phyloP scores from a whole-genome alignment of 2,329 filamentous ascomycete species.

The Monosporascus sp. region DNA sequence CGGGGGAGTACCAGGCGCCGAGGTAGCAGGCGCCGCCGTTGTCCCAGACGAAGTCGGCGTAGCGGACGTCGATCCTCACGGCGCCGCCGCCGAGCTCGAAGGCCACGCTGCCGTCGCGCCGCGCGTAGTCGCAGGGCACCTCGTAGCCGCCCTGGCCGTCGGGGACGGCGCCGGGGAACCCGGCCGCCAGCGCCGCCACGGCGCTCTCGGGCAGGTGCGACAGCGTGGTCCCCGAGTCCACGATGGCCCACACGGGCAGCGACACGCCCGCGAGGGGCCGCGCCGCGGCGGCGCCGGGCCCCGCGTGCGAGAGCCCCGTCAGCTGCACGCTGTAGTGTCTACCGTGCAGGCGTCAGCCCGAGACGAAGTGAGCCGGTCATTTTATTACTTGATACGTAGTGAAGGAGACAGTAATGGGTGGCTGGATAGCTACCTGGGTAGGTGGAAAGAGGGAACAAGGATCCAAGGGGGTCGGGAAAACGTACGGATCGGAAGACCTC shows the following conservation, averaged over 20 bases:
- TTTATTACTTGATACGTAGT: not conserved
- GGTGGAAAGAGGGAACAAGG: not conserved
- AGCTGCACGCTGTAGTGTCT: constrained; percentile 26
- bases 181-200: constrained; percentile 36
- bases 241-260: constrained; percentile 36
- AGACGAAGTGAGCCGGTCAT: too few relatives aligned
- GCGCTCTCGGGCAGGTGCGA: constrained; percentile 39
- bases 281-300: constrained; percentile 7
- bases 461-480: constrained; percentile 8
- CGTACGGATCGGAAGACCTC: constrained; percentile 29
- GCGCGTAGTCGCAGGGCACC: constrained; percentile 37
- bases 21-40: constrained; percentile 21
- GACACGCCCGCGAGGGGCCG: constrained; percentile 9
- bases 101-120: constrained; percentile 36
- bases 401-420: constrained; percentile 8
- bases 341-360: not conserved
- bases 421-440: constrained; percentile 11
- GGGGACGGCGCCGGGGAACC: constrained; percentile 35
- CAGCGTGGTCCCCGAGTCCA: constrained; percentile 50
- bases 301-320: constrained; percentile 14
- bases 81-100: constrained; percentile 41
- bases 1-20: constrained; percentile 17
- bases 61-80: constrained; percentile 27
- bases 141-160: constrained; percentile 39
- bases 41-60: constrained; percentile 27